Conservation (phyloP, 805 yeast genomes). For the Scheffersomyces stipitis region DNA sequence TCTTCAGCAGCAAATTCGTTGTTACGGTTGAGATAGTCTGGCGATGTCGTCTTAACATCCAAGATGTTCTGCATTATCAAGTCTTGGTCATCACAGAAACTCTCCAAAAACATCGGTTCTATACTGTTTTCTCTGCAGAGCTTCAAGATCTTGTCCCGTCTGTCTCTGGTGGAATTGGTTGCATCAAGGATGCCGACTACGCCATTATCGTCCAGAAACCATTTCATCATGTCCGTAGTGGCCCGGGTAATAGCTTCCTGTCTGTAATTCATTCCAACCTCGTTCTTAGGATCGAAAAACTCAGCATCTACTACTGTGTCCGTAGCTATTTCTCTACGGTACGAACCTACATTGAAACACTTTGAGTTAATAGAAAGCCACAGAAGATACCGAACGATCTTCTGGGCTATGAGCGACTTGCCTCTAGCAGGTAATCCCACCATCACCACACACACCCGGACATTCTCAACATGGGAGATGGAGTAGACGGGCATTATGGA, state of each 20-base stretch:
- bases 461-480: constrained; percentile 62
- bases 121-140: constrained; percentile 64
- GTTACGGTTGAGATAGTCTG: constrained; percentile 71
- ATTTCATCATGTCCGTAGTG: constrained; percentile 73
- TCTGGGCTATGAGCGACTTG: constrained; percentile 90
- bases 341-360: constrained; percentile 86
- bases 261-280: constrained; percentile 62
- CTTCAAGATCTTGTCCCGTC: constrained; percentile 64
- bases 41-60: constrained; percentile 85
- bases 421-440: constrained; percentile 92
- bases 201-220: constrained; percentile 81
- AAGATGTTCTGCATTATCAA: constrained; percentile 74
- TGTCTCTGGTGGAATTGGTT: constrained; percentile 75
- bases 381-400: constrained; percentile 84
- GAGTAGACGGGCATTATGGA: constrained; percentile 54
- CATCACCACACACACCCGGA: constrained; percentile 83
- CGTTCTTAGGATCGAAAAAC: constrained; percentile 69
- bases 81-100: constrained; percentile 83
- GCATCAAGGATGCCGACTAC: constrained; percentile 94
- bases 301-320: constrained; percentile 70
- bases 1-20: constrained; percentile 73
- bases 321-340: constrained; percentile 58
- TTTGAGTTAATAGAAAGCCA: constrained; percentile 89
- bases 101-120: constrained; percentile 90
- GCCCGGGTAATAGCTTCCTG: constrained; percentile 72